Evolutionary conservation across 2,329 filamentous ascomycete species (phyloP).

Genomic region (Apiospora saccharicola): DNA sequence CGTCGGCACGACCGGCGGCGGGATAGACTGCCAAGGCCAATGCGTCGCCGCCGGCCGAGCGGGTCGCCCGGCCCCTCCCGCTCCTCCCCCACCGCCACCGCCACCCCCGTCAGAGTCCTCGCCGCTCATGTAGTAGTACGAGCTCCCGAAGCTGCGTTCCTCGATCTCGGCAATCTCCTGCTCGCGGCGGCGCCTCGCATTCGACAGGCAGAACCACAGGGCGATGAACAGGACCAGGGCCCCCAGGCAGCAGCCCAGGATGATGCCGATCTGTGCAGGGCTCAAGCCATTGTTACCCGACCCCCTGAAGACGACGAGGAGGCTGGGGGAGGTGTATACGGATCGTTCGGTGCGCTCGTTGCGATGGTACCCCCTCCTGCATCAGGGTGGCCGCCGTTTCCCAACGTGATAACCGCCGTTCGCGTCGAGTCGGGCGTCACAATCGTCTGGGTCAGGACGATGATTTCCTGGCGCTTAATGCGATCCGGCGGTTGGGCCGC

Average conservation of each 20-base stretch:
- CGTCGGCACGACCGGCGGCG: constrained; percentile 34
- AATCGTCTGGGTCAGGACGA: constrained; percentile 41
- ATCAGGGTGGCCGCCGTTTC: constrained; percentile 33
- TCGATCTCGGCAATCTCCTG: constrained; percentile 24
- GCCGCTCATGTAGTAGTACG: neutral
- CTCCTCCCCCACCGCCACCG: too few relatives aligned
- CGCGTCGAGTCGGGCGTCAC: constrained; percentile 35
- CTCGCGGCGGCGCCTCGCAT: constrained; percentile 29
- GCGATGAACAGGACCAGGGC: constrained; percentile 35
- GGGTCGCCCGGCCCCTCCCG: too few relatives aligned
- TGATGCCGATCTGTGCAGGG: constrained; percentile 37
- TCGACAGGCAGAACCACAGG: constrained; percentile 35
- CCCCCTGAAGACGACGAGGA: constrained; percentile 32
- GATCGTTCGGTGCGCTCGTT: neutral
- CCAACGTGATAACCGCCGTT: constrained; percentile 41
- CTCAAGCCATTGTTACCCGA: constrained; percentile 13
- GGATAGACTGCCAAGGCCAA: constrained; percentile 34
- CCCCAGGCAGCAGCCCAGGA: constrained; percentile 38
- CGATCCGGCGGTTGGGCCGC: constrained; percentile 31
- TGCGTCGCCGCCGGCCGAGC: too few relatives aligned
- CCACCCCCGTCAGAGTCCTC: neutral
- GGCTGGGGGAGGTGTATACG: constrained; percentile 12
- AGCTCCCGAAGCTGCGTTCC: constrained; percentile 26
- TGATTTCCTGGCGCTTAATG: constrained; percentile 28
- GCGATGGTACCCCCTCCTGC: constrained; percentile 22